Evolutionary conservation across 2,329 filamentous ascomycete genomes (phyloP).

Genomic region (Furcasterigmium furcatum): DNA sequence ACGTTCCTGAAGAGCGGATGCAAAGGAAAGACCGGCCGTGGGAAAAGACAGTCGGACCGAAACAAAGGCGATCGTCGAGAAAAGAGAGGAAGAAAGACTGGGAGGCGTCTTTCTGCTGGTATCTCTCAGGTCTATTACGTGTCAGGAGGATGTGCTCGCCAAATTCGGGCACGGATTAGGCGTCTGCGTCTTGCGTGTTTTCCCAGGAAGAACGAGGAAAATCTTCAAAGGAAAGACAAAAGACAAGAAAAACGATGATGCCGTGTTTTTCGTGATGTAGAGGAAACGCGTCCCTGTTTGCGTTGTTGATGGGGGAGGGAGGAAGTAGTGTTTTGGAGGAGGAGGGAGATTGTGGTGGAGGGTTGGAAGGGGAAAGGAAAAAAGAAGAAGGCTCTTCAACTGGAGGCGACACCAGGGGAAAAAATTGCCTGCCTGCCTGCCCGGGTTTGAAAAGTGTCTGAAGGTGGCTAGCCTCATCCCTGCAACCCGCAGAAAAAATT

Average conservation of each 20-base stretch:
- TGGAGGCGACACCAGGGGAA: conserved; percentile 24
- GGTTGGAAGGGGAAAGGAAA: conserved; percentile 24
- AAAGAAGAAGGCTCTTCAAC: conserved; percentile 17
- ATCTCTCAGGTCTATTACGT: conserved; percentile 27
- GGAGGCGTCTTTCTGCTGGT: conserved; percentile 27
- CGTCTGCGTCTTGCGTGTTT: conserved; percentile 15
- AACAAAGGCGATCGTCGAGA: background rate
- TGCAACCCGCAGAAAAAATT: conserved; percentile 9
- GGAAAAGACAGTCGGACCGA: conserved; percentile 6
- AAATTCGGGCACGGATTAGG: conserved; percentile 11
- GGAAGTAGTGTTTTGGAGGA: conserved; percentile 7
- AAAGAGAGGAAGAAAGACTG: conserved; percentile 12
- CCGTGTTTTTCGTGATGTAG: conserved; percentile 17
- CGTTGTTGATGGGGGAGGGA: conserved; percentile 18
- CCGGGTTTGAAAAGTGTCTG: conserved; percentile 19
- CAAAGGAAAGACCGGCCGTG: conserved; percentile 9
- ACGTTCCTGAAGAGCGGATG: conserved; percentile 6
- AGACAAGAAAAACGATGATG: conserved; percentile 23
- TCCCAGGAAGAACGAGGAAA: conserved; percentile 39
- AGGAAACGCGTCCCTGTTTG: conserved; percentile 21
- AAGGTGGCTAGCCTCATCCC: conserved; percentile 24
- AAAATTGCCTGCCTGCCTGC: conserved; percentile 20
- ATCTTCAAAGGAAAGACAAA: conserved; percentile 46
- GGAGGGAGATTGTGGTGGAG: conserved; percentile 11
- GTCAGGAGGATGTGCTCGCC: conserved; percentile 11